Conservation (phyloP, 2,329 filamentous ascomycete genomes). For the Herpotrichia juniperi region DNA sequence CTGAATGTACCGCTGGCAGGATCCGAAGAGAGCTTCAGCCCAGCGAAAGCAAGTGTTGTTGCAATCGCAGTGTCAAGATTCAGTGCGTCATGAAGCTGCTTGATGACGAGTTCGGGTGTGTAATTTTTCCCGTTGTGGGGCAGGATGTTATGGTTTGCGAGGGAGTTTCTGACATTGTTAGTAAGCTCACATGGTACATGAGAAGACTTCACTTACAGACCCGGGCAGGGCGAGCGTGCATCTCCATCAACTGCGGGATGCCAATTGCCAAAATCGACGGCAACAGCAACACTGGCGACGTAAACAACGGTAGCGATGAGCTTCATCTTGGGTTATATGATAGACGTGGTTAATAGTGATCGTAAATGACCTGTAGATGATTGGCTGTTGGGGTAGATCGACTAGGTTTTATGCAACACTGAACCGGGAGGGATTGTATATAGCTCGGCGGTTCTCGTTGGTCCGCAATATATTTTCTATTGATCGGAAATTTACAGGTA, state of each 20-base stretch:
- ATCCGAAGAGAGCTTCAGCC: slow-evolving; percentile 12
- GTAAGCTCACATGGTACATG: no score
- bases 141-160: slow-evolving; percentile 44
- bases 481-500: no score
- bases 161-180: no score
- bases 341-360: no score
- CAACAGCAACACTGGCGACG: neutral
- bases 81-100: slow-evolving; percentile 26
- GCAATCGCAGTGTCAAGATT: slow-evolving; percentile 41
- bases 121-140: slow-evolving; percentile 39
- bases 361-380: no score
- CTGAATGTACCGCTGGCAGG: slow-evolving; percentile 24
- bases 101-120: slow-evolving; percentile 31
- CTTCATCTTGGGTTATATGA: no score
- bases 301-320: neutral
- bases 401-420: no score
- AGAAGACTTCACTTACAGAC: no score
- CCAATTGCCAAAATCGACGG: slow-evolving; percentile 5
- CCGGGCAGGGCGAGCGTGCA: slow-evolving; percentile 36
- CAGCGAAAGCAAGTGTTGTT: slow-evolving; percentile 28
- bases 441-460: no score
- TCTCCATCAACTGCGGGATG: slow-evolving; percentile 11
- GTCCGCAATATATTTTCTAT: no score
- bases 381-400: no score
- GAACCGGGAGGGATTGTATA: no score